Conservation (phyloP, 371 early-diverging fungal genomes). For the Parasitella parasitica region DNA sequence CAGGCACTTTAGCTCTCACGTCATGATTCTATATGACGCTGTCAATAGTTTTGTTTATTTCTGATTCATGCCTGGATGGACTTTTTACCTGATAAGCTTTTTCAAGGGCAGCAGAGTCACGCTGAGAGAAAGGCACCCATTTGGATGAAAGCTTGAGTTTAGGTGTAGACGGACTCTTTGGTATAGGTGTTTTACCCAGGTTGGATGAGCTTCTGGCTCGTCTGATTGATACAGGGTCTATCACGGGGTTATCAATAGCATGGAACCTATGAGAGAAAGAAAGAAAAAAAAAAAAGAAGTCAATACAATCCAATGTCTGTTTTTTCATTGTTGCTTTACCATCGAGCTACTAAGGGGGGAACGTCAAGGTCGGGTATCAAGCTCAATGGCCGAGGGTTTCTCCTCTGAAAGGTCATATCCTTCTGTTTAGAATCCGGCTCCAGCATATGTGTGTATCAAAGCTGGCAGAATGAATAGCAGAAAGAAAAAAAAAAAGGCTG, state of each 20-base stretch:
- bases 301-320: neutral
- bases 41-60: neutral
- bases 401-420: conserved; percentile 11
- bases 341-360: conserved; percentile 25
- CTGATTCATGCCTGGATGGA: neutral
- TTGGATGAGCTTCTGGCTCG: conserved; percentile 24
- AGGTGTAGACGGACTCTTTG: conserved; percentile 12
- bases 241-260: conserved; percentile 30
- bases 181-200: conserved; percentile 14
- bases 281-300: neutral
- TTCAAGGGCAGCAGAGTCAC: conserved; percentile 61
- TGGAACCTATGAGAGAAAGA: conserved; percentile 26
- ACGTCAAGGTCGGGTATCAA: conserved; percentile 28
- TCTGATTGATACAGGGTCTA: conserved; percentile 26
- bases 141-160: conserved; percentile 37
- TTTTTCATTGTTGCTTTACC: conserved; percentile 7
- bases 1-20: conserved; percentile 43
- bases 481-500: neutral
- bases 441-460: conserved; percentile 16
- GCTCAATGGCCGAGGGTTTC: conserved; percentile 19
- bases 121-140: conserved; percentile 63
- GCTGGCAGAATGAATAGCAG: conserved; percentile 4
- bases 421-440: conserved; percentile 23
- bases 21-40: conserved; percentile 28
- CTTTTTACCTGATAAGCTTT: conserved; percentile 48